Conservation (phyloP, 768 basidiomycete species). For the Rhodotorula paludigena region DNA sequence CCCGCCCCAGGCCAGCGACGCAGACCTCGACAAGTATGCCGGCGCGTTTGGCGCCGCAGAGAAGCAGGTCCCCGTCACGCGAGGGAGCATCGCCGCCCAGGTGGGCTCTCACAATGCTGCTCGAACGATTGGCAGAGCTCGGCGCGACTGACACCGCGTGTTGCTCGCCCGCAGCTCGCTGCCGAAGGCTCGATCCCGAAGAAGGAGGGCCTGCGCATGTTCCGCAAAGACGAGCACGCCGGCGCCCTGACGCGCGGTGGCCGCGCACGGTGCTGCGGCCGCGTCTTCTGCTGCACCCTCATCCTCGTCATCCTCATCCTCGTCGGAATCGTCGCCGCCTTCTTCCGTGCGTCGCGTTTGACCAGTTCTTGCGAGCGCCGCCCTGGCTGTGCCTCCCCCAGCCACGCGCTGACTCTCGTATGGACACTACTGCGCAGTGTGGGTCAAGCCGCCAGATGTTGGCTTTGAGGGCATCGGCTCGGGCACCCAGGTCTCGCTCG, state of each 20-base stretch:
- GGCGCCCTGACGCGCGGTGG: slow-evolving; percentile 40
- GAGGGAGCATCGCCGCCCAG: slow-evolving; percentile 38
- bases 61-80: slow-evolving; percentile 26
- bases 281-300: slow-evolving; percentile 42
- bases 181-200: slow-evolving; percentile 44
- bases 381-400: not conserved
- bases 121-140: not conserved
- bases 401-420: not conserved
- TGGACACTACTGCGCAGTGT: slow-evolving; percentile 25
- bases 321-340: slow-evolving; percentile 40
- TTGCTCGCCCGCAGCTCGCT: slow-evolving; percentile 24
- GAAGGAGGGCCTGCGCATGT: slow-evolving; percentile 44
- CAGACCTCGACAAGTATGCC: slow-evolving; percentile 10
- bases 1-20: slow-evolving; percentile 14
- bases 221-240: slow-evolving; percentile 42
- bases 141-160: not conserved
- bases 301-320: slow-evolving; percentile 41
- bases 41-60: not conserved
- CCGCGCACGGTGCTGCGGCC: slow-evolving; percentile 22
- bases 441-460: slow-evolving; percentile 44
- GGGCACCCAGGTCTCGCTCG: slow-evolving; percentile 33
- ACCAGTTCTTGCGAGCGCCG: not conserved
- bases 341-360: slow-evolving; percentile 37
- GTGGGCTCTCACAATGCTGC: slow-evolving; percentile 6
- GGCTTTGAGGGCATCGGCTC: slow-evolving; percentile 39